A percentile compares a stretch with the other conserved stretches of the same genome.
phyloP scores from a whole-genome alignment of 2,329 filamentous ascomycete species.

The Leptographium radiaticola region DNA sequence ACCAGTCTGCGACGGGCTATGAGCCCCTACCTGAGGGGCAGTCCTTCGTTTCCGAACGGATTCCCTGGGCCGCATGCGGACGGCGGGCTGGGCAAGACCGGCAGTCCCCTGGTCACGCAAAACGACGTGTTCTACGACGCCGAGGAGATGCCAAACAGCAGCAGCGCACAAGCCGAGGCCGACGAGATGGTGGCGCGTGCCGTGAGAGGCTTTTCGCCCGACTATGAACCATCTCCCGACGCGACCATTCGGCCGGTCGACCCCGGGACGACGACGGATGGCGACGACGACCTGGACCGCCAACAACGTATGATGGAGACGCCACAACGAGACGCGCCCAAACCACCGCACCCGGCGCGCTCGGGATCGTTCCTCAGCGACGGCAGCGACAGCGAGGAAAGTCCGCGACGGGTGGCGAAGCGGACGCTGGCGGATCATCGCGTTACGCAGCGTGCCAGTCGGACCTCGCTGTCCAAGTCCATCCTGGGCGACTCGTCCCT shows the following conservation, averaged over 20 bases:
- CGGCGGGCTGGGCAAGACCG: neutral
- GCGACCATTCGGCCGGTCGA: constrained; percentile 57
- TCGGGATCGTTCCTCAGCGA: constrained; percentile 38
- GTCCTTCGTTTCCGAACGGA: constrained; percentile 10
- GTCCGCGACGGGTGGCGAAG: constrained; percentile 14
- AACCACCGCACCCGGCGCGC: constrained; percentile 19
- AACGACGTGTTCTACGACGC: neutral
- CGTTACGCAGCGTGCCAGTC: neutral
- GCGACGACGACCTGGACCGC: constrained; percentile 4
- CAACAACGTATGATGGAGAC: constrained; percentile 18
- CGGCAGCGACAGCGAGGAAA: constrained; percentile 36
- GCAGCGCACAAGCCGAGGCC: constrained; percentile 6
- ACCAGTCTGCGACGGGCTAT: constrained; percentile 78
- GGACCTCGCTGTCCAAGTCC: constrained; percentile 10
- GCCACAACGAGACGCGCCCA: constrained; percentile 21
- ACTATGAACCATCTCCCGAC: constrained; percentile 59
- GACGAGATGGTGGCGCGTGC: constrained; percentile 20
- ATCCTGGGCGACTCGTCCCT: neutral
- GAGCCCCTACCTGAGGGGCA: constrained; percentile 59
- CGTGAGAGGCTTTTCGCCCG: constrained; percentile 56
- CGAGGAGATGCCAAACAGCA: neutral
- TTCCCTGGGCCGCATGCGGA: neutral
- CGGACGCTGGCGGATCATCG: constrained; percentile 1
- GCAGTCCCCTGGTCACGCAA: neutral
- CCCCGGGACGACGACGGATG: constrained; percentile 19